phyloP scores from a whole-genome alignment of 2,329 filamentous ascomycete genomes.

The Ceratocystis eucalypticola region DNA sequence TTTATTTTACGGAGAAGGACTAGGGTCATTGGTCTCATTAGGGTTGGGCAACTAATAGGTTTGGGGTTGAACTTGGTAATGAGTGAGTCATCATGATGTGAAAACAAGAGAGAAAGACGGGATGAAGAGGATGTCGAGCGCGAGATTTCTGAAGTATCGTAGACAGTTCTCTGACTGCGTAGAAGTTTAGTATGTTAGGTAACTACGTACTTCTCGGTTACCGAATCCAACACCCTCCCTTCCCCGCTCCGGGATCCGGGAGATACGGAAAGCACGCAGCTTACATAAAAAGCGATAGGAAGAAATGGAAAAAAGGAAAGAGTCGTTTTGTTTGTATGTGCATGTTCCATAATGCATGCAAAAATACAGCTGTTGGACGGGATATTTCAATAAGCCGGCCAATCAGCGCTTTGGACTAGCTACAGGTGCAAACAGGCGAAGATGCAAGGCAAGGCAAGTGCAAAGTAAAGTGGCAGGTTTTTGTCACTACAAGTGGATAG shows the following conservation, averaged over 20 bases:
- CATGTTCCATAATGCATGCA: neutral
- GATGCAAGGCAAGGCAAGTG: neutral
- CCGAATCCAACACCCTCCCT: neutral
- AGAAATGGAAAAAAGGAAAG: neutral
- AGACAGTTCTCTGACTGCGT: too few species aligned
- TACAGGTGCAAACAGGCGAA: neutral
- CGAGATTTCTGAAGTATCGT: too few species aligned
- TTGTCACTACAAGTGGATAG: neutral
- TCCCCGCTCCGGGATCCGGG: conserved; percentile 11
- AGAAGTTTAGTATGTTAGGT: neutral
- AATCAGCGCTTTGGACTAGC: neutral
- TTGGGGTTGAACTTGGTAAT: neutral
- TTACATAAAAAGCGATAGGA: neutral
- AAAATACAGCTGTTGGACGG: neutral
- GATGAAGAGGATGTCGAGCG: neutral
- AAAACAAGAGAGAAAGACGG: neutral
- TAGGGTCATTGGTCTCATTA: neutral
- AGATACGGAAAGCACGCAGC: conserved; percentile 9
- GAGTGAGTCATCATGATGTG: neutral
- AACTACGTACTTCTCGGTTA: neutral
- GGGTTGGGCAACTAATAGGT: neutral
- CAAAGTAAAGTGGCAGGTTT: neutral
- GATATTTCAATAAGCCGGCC: neutral
- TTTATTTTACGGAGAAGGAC: neutral
- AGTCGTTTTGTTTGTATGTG: neutral